phyloP scores from a whole-genome alignment of 2,329 filamentous ascomycete genomes.

The Paracoccidioides lutzii region DNA sequence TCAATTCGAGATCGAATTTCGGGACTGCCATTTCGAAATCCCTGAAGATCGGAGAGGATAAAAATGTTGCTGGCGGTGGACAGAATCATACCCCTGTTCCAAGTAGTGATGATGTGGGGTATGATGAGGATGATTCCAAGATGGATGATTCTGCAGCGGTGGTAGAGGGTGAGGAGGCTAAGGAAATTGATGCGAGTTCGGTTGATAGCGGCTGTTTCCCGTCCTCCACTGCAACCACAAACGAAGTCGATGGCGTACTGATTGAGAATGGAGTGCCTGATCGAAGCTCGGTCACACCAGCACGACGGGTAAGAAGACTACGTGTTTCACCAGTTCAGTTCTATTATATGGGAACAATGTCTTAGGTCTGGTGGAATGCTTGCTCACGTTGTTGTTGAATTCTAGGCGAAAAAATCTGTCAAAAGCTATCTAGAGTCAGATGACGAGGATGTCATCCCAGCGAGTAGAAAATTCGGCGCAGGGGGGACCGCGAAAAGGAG shows the following conservation, averaged over 20 bases:
- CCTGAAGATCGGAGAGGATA: slow-evolving; percentile 39
- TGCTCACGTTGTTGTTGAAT: neutral
- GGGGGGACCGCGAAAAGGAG: slow-evolving; percentile 43
- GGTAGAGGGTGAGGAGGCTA: neutral
- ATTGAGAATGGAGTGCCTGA: slow-evolving; percentile 28
- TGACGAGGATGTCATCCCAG: slow-evolving; percentile 54
- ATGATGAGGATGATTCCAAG: slow-evolving; percentile 47
- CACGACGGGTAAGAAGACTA: slow-evolving; percentile 52
- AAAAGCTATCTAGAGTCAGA: slow-evolving; percentile 79
- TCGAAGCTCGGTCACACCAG: slow-evolving; percentile 53
- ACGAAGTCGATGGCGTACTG: slow-evolving; percentile 28
- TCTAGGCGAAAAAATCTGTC: slow-evolving; percentile 46
- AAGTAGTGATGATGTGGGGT: slow-evolving; percentile 63
- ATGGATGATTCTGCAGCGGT: slow-evolving; percentile 19
- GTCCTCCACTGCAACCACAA: slow-evolving; percentile 33
- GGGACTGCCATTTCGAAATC: slow-evolving; percentile 20
- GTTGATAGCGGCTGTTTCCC: slow-evolving; percentile 38
- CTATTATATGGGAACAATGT: neutral
- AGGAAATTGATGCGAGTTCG: slow-evolving; percentile 38
- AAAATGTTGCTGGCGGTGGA: slow-evolving; percentile 23
- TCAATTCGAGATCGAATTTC: slow-evolving; percentile 1
- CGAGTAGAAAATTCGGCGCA: slow-evolving; percentile 35
- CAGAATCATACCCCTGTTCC: slow-evolving; percentile 57
- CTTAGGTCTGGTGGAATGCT: neutral
- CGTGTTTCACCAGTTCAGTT: neutral